Evolutionary conservation across 2,329 filamentous ascomycete genomes (phyloP).

Genomic region (Arthrobotrys conoides): DNA sequence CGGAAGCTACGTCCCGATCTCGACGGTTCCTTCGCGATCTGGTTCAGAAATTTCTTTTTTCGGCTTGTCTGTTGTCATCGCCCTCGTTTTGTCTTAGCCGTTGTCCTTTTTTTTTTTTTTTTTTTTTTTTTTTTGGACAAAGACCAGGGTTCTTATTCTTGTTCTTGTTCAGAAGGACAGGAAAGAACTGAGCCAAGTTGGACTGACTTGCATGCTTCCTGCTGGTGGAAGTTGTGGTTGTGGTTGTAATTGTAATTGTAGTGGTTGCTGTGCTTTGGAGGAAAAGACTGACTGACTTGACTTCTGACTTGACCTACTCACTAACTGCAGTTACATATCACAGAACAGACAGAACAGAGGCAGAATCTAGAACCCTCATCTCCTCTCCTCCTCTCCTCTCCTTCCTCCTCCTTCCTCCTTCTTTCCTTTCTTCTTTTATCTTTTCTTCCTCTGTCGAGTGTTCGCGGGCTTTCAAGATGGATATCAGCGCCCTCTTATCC

Average conservation of each 20-base stretch:
- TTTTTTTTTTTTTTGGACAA: background rate
- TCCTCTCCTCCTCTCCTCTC: conserved; percentile 1
- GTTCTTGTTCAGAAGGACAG: background rate
- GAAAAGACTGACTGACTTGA: background rate
- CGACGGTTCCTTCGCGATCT: conserved; percentile 36
- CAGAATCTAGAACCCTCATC: conserved; percentile 7
- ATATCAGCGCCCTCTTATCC: conserved; percentile 59
- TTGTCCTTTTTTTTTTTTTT: background rate
- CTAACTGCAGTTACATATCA: conserved; percentile 12
- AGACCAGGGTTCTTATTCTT: conserved; percentile 1
- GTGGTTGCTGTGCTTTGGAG: background rate
- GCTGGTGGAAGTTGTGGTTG: background rate
- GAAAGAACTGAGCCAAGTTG: background rate
- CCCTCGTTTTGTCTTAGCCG: conserved; percentile 31
- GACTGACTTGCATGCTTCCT: conserved; percentile 7
- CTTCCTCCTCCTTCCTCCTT: background rate
- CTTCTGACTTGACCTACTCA: conserved; percentile 4
- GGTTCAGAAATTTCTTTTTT: conserved; percentile 30
- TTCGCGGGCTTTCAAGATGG: conserved; percentile 44
- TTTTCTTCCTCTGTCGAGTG: background rate
- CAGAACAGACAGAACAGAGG: background rate
- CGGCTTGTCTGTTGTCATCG: conserved; percentile 48
- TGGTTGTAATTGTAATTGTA: background rate
- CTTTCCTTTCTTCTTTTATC: background rate
- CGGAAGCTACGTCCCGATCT: conserved; percentile 39